Evolutionary conservation across 345 rosid species (phyloP).

Genomic region (Microthlaspi erraticum): DNA sequence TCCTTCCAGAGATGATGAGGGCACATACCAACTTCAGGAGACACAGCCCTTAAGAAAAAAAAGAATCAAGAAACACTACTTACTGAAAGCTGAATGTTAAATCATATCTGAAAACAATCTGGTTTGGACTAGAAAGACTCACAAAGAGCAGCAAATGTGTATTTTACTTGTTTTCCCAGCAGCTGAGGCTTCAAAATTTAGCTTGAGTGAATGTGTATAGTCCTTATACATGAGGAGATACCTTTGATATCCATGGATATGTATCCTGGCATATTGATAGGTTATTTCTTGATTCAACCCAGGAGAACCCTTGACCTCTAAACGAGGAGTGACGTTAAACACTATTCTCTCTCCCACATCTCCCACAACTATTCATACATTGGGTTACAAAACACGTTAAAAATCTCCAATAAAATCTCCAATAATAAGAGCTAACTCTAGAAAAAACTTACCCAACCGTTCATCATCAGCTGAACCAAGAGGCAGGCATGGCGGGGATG

Average conservation of each 20-base stretch:
- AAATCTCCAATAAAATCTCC: too few relatives aligned
- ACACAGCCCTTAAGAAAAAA: constrained; percentile 26
- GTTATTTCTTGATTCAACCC: constrained; percentile 56
- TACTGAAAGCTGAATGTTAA: too few relatives aligned
- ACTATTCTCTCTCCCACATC: constrained; percentile 17
- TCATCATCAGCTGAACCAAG: too few relatives aligned
- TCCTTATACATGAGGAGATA: constrained; percentile 49
- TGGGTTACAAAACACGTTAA: neutral
- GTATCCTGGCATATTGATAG: constrained; percentile 63
- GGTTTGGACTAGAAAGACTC: too few relatives aligned
- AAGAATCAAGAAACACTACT: too few relatives aligned
- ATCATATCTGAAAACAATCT: too few relatives aligned
- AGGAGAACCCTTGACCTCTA: constrained; percentile 59
- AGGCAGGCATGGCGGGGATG: too few relatives aligned
- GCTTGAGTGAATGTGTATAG: constrained; percentile 60
- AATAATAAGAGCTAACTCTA: too few relatives aligned
- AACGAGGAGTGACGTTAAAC: constrained; percentile 53
- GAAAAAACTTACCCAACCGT: too few relatives aligned
- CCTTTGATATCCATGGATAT: constrained; percentile 61
- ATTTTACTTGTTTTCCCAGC: constrained; percentile 43
- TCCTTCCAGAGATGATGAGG: constrained; percentile 70
- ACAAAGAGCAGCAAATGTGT: constrained; percentile 83
- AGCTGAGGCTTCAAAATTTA: constrained; percentile 52
- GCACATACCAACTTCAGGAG: constrained; percentile 73
- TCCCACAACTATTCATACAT: constrained; percentile 52